phyloP scores from a whole-genome alignment of 1,284 basidiomycete genomes.

The Trametes hirsuta region DNA sequence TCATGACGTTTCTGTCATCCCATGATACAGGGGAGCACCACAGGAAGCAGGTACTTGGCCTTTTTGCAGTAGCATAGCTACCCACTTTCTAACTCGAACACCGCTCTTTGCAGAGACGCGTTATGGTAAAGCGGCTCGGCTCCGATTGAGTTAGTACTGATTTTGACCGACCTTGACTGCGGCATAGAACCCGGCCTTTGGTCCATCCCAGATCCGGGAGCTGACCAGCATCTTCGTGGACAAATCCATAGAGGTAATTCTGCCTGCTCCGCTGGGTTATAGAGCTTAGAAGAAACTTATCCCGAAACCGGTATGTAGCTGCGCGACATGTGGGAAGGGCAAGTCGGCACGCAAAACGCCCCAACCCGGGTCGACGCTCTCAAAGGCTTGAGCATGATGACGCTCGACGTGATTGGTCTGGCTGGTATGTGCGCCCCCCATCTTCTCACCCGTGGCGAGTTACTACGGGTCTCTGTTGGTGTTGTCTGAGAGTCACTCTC shows the following conservation, averaged over 20 bases:
- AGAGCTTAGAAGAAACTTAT: not conserved
- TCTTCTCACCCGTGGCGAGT: too few relatives aligned
- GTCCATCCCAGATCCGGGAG: constrained; percentile 53
- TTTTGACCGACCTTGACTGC: not conserved
- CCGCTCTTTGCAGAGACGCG: constrained; percentile 10
- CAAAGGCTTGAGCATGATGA: constrained; percentile 43
- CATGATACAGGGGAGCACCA: constrained; percentile 14
- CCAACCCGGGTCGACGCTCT: constrained; percentile 42
- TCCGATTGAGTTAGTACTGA: too few relatives aligned
- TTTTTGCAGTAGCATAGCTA: too few relatives aligned
- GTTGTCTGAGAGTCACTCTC: not conserved
- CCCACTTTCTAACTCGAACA: not conserved
- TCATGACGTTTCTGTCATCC: not conserved
- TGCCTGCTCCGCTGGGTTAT: too few relatives aligned
- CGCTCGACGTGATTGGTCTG: constrained; percentile 53
- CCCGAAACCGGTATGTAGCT: constrained; percentile 24
- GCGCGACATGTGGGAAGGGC: constrained; percentile 31
- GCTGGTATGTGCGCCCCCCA: constrained; percentile 37
- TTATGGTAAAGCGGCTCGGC: constrained; percentile 6
- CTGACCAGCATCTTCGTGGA: constrained; percentile 58
- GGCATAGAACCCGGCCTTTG: constrained; percentile 61
- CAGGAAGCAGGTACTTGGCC: constrained; percentile 15
- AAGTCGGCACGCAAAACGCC: constrained; percentile 10
- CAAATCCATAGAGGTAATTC: constrained; percentile 49
- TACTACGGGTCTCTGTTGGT: not conserved